phyloP scores from a whole-genome alignment of 2,329 filamentous ascomycete genomes.

The Blastomyces emzantsi region DNA sequence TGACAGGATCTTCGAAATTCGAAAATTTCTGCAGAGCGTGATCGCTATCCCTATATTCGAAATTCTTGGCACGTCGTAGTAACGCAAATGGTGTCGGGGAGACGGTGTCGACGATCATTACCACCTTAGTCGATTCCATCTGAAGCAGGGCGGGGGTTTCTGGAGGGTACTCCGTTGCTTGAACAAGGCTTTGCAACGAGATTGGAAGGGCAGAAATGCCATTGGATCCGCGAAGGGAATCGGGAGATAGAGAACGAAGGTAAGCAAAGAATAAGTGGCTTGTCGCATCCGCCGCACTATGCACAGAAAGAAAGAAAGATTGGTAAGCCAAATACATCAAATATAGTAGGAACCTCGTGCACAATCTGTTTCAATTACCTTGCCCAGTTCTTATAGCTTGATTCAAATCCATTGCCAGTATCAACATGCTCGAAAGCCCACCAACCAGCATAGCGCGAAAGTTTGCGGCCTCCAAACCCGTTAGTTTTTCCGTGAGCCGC shows the following conservation, averaged over 20 bases:
- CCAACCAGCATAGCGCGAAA: conserved; percentile 94
- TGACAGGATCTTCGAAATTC: conserved; percentile 78
- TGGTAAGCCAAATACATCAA: conserved; percentile 7
- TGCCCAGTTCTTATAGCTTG: conserved; percentile 83
- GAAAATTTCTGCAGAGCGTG: conserved; percentile 75
- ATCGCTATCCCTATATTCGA: conserved; percentile 89
- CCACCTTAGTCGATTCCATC: conserved; percentile 73
- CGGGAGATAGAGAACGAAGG: conserved; percentile 79
- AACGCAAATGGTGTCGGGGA: conserved; percentile 91
- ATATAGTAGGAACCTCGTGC: conserved; percentile 8
- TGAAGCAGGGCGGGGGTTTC: conserved; percentile 67
- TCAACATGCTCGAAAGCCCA: conserved; percentile 95
- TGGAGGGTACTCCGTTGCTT: conserved; percentile 91
- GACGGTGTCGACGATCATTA: conserved; percentile 94
- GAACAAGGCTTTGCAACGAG: conserved; percentile 80
- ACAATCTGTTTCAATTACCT: conserved; percentile 44
- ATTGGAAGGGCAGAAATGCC: conserved; percentile 81
- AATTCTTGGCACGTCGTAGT: conserved; percentile 82
- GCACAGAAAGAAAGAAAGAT: background rate
- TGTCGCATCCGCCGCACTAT: conserved; percentile 82
- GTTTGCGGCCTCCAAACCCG: conserved; percentile 82
- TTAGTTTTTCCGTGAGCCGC: conserved; percentile 91
- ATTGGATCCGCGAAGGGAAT: conserved; percentile 56
- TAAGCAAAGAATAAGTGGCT: conserved; percentile 98
- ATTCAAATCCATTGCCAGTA: conserved; percentile 82